These are phyloP conservation scores for Scheffersomyces ergatensis DNA, from an alignment of 805 yeast species.

Conservation along the genomic window DNA sequence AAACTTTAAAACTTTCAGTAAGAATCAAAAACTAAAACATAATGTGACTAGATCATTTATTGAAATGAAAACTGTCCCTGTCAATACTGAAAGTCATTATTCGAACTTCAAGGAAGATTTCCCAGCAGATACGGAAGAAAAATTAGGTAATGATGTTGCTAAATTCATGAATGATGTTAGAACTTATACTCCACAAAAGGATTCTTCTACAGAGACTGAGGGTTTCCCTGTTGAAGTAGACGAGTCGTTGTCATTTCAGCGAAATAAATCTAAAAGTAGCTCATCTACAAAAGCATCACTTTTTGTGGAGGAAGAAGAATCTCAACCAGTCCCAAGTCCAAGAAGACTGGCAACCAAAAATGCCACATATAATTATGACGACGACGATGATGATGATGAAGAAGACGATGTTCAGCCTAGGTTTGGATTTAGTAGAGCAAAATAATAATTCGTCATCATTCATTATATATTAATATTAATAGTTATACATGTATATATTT, in stretches of 20 bases:
- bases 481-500: neutral
- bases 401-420: slow-evolving; percentile 31
- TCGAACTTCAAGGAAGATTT: neutral
- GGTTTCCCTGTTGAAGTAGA: slow-evolving; percentile 1
- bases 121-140: slow-evolving; percentile 3
- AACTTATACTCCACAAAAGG: slow-evolving; percentile 2
- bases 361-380: slow-evolving; percentile 7
- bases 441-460: neutral
- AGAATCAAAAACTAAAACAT: slow-evolving; percentile 15
- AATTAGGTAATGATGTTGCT: slow-evolving; percentile 12
- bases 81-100: slow-evolving; percentile 4
- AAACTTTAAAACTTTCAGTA: slow-evolving; percentile 31
- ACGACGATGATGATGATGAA: slow-evolving; percentile 24
- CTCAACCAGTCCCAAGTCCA: neutral
- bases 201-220: slow-evolving; percentile 4
- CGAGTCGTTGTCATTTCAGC: neutral
- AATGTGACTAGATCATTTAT: slow-evolving; percentile 19
- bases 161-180: slow-evolving; percentile 15
- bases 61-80: slow-evolving; percentile 8
- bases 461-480: neutral
- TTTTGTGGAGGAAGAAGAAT: slow-evolving; percentile 9
- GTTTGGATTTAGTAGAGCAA: slow-evolving; percentile 26
- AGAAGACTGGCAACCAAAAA: no score
- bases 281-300: neutral
- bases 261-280: neutral